Evolutionary conservation across 2,329 filamentous ascomycete species (phyloP).

Genomic region (Catunica adiposa): DNA sequence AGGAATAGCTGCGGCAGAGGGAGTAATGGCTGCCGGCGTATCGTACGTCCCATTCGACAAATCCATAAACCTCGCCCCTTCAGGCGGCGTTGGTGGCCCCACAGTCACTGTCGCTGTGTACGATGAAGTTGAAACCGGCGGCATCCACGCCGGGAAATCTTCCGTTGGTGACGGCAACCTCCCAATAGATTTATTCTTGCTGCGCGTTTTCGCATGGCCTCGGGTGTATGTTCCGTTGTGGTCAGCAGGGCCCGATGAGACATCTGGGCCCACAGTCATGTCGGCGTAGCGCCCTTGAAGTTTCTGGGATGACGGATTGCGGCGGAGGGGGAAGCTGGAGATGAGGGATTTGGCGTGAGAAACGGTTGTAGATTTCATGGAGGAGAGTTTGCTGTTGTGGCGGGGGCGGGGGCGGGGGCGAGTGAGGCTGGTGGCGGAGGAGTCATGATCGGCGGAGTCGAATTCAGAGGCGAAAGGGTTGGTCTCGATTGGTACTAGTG

Average conservation of each 20-base stretch:
- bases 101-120: background rate
- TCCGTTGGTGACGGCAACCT: constrained; percentile 1
- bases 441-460: constrained; percentile 23
- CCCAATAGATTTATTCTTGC: background rate
- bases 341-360: constrained; percentile 11
- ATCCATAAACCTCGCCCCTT: background rate
- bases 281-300: constrained; percentile 8
- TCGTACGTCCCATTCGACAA: background rate
- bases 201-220: background rate
- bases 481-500: background rate
- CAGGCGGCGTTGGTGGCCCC: background rate
- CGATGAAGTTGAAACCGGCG: background rate
- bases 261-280: background rate
- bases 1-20: background rate
- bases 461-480: constrained; percentile 6
- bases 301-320: constrained; percentile 4
- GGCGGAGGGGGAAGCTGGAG: constrained; percentile 11
- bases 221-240: background rate
- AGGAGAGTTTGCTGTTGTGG: constrained; percentile 59
- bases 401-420: constrained; percentile 43
- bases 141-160: background rate
- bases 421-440: constrained; percentile 32
- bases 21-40: background rate
- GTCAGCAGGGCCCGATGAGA: background rate
- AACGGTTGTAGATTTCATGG: constrained; percentile 31